phyloP scores from a whole-genome alignment of 495 filamentous ascomycete species.

The Patellaria atrata region DNA sequence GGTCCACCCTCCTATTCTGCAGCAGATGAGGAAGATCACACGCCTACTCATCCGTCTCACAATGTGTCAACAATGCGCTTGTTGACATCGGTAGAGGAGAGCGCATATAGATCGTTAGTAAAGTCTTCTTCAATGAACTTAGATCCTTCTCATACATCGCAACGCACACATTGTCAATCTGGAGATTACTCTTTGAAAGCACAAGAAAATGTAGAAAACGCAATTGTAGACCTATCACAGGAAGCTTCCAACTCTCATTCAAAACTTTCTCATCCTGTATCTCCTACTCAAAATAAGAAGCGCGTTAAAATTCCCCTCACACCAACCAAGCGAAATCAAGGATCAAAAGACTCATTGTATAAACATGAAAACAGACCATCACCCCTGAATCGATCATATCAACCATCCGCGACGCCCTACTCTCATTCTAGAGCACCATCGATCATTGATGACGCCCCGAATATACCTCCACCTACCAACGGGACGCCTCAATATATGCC shows the following conservation, averaged over 20 bases:
- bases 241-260: constrained; percentile 7
- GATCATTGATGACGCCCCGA: constrained; percentile 38
- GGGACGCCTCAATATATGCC: constrained; percentile 35
- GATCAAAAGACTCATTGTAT: constrained; percentile 19
- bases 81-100: constrained; percentile 39
- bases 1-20: constrained; percentile 26
- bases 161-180: too few species aligned
- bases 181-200: too few species aligned
- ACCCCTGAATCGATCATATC: constrained; percentile 28
- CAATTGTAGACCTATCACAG: constrained; percentile 18
- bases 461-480: constrained; percentile 39
- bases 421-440: constrained; percentile 39
- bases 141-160: too few species aligned
- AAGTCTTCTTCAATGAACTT: too few species aligned
- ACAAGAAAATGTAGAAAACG: constrained; percentile 12
- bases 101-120: constrained; percentile 34
- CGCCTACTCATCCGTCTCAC: constrained; percentile 18
- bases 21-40: constrained; percentile 22
- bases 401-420: constrained; percentile 22
- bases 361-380: constrained; percentile 19
- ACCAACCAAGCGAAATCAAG: constrained; percentile 5
- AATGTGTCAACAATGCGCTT: constrained; percentile 47
- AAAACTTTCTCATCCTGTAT: neutral
- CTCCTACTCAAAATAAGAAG: constrained; percentile 5
- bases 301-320: constrained; percentile 15